Percentiles rank a stretch among this genome's conserved stretches.
Conservation (phyloP, 2,329 filamentous ascomycete species). For the Ramichloridium luteum region DNA sequence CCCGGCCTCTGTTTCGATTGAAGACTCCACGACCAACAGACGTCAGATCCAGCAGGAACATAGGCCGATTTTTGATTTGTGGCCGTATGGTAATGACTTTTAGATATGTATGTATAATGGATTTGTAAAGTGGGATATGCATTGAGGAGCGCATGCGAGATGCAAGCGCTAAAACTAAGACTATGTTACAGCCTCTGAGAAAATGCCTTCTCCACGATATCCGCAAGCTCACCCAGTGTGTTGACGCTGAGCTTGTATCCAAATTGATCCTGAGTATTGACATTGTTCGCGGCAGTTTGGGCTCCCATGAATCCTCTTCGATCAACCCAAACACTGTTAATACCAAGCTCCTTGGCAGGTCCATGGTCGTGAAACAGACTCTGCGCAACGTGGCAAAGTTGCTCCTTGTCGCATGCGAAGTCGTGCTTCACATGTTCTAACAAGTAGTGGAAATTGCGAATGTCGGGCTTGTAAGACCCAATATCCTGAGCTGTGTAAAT, state of each 20-base stretch:
- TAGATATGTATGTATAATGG: too few species aligned
- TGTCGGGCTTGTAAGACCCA: constrained; percentile 57
- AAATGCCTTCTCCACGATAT: constrained; percentile 37
- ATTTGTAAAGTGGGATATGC: too few species aligned
- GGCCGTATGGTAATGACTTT: too few species aligned
- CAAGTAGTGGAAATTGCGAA: constrained; percentile 54
- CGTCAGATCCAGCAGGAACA: too few species aligned
- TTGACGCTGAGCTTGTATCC: constrained; percentile 50
- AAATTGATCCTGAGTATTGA: constrained; percentile 27
- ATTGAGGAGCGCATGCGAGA: too few species aligned
- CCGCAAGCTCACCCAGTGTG: constrained; percentile 49
- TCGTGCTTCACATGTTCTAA: constrained; percentile 41
- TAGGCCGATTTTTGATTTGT: too few species aligned
- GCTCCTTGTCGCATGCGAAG: constrained; percentile 43
- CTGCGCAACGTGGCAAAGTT: constrained; percentile 57
- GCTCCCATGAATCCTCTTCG: constrained; percentile 37
- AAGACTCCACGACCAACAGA: too few species aligned
- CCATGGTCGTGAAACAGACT: constrained; percentile 56
- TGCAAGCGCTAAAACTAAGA: too few species aligned
- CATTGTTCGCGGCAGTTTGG: constrained; percentile 26
- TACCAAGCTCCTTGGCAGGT: constrained; percentile 47
- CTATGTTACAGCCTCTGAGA: constrained; percentile 5
- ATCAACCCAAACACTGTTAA: constrained; percentile 55
- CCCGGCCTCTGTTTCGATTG: too few species aligned
- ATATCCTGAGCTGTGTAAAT: constrained; percentile 60